Base-by-base conservation (phyloP, 2,329 filamentous ascomycete species). In the Talaromyces atroroseus region DNA sequence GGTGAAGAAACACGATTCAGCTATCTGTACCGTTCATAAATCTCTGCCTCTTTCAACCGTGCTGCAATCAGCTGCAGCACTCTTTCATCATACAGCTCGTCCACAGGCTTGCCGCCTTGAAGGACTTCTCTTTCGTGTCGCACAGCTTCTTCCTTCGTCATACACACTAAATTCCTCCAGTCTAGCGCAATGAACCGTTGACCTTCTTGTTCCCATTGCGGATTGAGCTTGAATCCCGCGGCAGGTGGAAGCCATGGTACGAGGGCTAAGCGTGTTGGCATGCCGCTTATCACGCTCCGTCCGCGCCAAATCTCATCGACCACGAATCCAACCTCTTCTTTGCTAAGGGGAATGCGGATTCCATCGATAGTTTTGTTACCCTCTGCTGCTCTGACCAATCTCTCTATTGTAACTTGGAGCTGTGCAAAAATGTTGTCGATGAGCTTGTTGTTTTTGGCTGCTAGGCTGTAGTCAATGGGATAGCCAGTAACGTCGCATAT, bases 71-170 rank as follows among this genome's bases (percentile, higher is more conserved):
- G 77, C 56, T 82, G 78, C 50, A 95, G 75, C 0, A 87, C 84
- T 29, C 83, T 82, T 16, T 72, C 67, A 64, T 87, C 84, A 67
- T 96, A 99, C 24, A 96, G 60, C 1, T 92, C 86, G 61, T 89
- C 86, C 0, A 83, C 77, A 8, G 68, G 73, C 73, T 86, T 88
- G 1, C 80, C 81, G 0, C 83, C 88, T 64, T 83, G 86, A 46
- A 97, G 76, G 1, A 97, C 80, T 66, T 90, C 79, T 69, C 85
- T 88, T 68, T 95, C 89, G 71, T 99, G 94, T 58, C 82, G 80
- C 16, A 80, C 75, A 2, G 88, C 89, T 72, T 96, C 92, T 59
- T 96, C 92, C 70, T 92, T 95, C 1, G 92, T 96, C 89, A 96
- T 90, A 64, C 88, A 89, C 0, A 96, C 91, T 59, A 96, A 68